Evolutionary conservation across 495 filamentous ascomycete species (phyloP), one percentile per base, ranked within the genome.

Genomic region (Daldinia decipiens): DNA sequence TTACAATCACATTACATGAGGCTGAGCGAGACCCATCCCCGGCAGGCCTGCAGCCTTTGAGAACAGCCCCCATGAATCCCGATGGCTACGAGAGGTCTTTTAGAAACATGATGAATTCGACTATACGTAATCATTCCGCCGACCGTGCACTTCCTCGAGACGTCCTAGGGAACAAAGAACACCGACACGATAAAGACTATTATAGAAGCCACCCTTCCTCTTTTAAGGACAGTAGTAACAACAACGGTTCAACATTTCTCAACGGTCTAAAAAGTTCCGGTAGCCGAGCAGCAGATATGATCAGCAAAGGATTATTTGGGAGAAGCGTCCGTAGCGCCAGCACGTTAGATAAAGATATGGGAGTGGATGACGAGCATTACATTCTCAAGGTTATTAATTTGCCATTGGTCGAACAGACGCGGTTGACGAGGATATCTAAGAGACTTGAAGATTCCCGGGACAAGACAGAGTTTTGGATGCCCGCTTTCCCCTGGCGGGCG

Each of bases 391-490:
- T 94, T 50, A 92, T 97, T 75, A 93, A 93, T 70, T 79, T 91
- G 15, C 92, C 92, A 0, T 82, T 97, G 29, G 83, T 95, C 40
- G 88, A 96, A 68, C 94, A 97, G 78, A 92, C 93, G 5, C 85
- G 93, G n/a, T 80, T 87, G 53, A 97, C 94, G 1, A 84, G 94
- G 38, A 97, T 97, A 72, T 93, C 92, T 3, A 94, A 92, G 79
- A 87, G 89, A 56, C 81, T 97, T 15, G 92, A 93, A 74, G 87
- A 91, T 61, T 96, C 92, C 15, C 84, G 88, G 50, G 94, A 97
- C 74, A 97, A 97, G 84, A 97, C 94, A 0, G 94, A 97, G 73
- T 97, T 94, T 75, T 97, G 94, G 94, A 95, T 97, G 93, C 94
- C 94, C 0, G 91, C 93, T 17, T 88, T 97, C 52, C 94, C 94